A percentile compares a stretch with the other conserved stretches of the same genome.
These are phyloP conservation scores for Penicillium concentricum DNA, from an alignment of 2,329 filamentous ascomycete genomes.

Conservation along the genomic window DNA sequence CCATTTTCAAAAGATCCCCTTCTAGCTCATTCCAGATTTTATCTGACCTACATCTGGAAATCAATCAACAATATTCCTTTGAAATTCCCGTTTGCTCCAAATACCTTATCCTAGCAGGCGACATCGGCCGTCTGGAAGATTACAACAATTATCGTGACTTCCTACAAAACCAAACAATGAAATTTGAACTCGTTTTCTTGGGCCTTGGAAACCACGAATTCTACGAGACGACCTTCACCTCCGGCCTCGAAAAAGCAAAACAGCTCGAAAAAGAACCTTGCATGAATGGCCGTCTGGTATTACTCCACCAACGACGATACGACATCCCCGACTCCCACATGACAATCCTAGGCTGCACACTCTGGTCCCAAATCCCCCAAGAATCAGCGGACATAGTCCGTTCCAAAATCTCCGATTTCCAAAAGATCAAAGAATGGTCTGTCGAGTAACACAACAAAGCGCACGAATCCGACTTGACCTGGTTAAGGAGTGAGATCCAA, in stretches of 20 bases:
- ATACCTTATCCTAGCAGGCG: conserved; percentile 26
- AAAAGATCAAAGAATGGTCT: conserved; percentile 54
- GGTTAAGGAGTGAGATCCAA: conserved; percentile 47
- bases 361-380: conserved; percentile 55
- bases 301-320: conserved; percentile 28
- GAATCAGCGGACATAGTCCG: conserved; percentile 42
- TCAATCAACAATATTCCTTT: conserved; percentile 27
- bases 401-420: conserved; percentile 54
- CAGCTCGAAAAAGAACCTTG: conserved; percentile 29
- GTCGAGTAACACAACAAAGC: conserved; percentile 50
- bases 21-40: conserved; percentile 25
- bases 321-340: conserved; percentile 35
- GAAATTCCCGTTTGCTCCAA: conserved; percentile 21
- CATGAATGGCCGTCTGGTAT: conserved; percentile 26
- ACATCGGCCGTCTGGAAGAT: conserved; percentile 25
- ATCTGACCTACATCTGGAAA: conserved; percentile 33
- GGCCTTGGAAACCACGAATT: conserved; percentile 33
- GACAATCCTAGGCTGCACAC: conserved; percentile 58
- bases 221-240: conserved; percentile 22
- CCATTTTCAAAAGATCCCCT: neutral
- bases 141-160: conserved; percentile 27
- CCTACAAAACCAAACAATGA: conserved; percentile 20
- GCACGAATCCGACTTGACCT: conserved; percentile 51
- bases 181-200: conserved; percentile 24
- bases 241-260: conserved; percentile 23